phyloP scores from a whole-genome alignment of 2,329 filamentous ascomycete species.

The Xylaria polymorpha region DNA sequence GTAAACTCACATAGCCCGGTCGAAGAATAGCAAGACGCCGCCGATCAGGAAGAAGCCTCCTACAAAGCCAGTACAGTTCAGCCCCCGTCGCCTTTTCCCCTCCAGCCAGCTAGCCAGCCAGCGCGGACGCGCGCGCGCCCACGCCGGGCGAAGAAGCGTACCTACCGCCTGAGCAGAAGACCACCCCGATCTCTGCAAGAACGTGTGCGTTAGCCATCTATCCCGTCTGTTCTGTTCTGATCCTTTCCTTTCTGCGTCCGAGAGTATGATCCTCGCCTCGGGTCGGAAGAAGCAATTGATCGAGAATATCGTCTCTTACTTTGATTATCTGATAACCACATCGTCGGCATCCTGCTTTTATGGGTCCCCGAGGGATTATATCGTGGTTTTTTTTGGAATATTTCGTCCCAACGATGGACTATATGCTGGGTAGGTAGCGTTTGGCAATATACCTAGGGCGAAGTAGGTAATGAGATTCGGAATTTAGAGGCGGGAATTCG shows the following conservation, averaged over 20 bases:
- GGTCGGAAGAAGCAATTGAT: not conserved
- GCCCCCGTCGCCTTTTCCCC: slow-evolving; percentile 33
- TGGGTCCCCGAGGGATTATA: slow-evolving; percentile 40
- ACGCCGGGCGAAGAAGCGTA: slow-evolving; percentile 50
- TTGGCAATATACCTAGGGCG: not conserved
- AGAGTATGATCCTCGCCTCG: not conserved
- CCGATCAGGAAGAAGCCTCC: slow-evolving; percentile 95
- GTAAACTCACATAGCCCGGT: slow-evolving; percentile 84
- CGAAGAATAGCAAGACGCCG: slow-evolving; percentile 97
- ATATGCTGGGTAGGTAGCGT: not conserved
- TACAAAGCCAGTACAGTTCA: slow-evolving; percentile 52
- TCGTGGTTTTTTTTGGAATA: slow-evolving; percentile 5
- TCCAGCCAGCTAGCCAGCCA: no score
- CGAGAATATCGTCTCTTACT: slow-evolving; percentile 68
- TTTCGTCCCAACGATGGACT: slow-evolving; percentile 18
- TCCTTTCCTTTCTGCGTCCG: not conserved
- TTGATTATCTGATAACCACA: slow-evolving; percentile 97
- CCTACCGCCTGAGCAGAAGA: slow-evolving; percentile 97
- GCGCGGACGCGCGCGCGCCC: slow-evolving; percentile 39
- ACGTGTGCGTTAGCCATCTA: slow-evolving; percentile 17
- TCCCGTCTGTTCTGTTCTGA: not conserved
- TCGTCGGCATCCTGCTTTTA: slow-evolving; percentile 75
- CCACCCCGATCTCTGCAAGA: slow-evolving; percentile 86
- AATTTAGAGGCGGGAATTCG: not conserved
- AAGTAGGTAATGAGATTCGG: not conserved